Conservation (phyloP, 2,329 filamentous ascomycete genomes). For the Trichoderma aggressivum region DNA sequence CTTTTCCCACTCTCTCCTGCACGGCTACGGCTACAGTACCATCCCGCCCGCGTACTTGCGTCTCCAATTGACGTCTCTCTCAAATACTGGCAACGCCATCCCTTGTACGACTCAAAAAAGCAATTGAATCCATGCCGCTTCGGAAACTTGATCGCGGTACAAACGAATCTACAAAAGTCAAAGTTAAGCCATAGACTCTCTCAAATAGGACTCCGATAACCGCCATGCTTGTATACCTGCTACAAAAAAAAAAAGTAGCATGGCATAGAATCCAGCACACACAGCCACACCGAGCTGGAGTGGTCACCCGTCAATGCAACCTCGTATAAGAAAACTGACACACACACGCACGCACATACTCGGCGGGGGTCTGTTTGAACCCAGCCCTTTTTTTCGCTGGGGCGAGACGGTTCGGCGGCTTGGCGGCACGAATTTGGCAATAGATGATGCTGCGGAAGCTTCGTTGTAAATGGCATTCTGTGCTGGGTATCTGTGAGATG, state of each 20-base stretch:
- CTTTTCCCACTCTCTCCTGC: background rate
- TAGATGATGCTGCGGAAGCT: no score
- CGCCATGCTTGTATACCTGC: background rate
- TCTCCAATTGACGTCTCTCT: background rate
- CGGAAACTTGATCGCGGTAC: background rate
- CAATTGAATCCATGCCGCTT: background rate
- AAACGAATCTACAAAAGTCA: background rate
- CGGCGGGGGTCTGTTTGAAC: background rate
- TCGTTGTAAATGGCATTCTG: background rate
- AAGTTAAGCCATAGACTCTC: background rate
- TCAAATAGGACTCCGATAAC: background rate
- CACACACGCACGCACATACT: background rate
- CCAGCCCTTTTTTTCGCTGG: background rate
- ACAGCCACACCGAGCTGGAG: background rate
- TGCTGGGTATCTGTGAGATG: no score
- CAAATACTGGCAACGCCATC: background rate
- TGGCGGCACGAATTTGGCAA: background rate
- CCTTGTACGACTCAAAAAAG: background rate
- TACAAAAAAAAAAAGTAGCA: no score
- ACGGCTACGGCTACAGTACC: background rate
- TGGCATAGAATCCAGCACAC: background rate
- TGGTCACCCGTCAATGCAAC: background rate
- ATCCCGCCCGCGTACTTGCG: background rate
- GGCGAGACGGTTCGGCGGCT: background rate
- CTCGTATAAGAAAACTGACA: background rate